phyloP scores from a whole-genome alignment of 306 rosid genomes.

The Luffa aegyptiaca region DNA sequence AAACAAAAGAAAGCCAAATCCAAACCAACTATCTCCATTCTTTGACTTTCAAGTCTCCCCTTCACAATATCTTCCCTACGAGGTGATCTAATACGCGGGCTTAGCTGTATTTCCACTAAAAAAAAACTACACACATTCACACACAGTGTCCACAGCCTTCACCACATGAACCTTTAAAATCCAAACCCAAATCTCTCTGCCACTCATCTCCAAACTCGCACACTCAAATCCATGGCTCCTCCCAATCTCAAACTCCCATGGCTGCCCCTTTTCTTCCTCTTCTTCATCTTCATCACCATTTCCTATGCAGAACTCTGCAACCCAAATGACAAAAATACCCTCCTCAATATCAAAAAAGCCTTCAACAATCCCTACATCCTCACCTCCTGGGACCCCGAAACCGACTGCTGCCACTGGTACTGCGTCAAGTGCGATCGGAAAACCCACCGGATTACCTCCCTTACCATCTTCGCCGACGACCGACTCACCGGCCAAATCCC shows the following conservation, averaged over 20 bases:
- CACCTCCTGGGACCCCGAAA: conserved; percentile 47
- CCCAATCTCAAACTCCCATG: background rate
- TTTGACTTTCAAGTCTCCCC: background rate
- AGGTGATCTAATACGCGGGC: background rate
- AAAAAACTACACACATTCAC: background rate
- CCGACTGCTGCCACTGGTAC: conserved; percentile 66
- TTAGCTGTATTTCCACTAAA: background rate
- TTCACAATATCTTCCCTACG: no score
- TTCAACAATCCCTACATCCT: conserved; percentile 56
- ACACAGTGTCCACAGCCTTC: background rate
- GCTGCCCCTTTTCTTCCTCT: background rate
- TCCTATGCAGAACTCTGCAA: conserved; percentile 43
- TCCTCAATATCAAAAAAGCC: conserved; percentile 49
- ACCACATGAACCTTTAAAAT: no score
- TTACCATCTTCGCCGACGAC: conserved; percentile 25
- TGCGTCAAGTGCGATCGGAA: conserved; percentile 35
- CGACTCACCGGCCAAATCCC: conserved; percentile 47
- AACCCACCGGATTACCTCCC: conserved; percentile 56
- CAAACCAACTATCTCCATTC: background rate
- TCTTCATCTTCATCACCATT: conserved; percentile 15
- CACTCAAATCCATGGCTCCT: background rate
- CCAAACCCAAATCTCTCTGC: background rate
- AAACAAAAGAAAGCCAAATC: background rate
- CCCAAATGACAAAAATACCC: conserved; percentile 49
- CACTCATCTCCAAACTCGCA: background rate